Conservation (phyloP, 176 grass and related monocot genomes). For the Hordeum marinum region DNA sequence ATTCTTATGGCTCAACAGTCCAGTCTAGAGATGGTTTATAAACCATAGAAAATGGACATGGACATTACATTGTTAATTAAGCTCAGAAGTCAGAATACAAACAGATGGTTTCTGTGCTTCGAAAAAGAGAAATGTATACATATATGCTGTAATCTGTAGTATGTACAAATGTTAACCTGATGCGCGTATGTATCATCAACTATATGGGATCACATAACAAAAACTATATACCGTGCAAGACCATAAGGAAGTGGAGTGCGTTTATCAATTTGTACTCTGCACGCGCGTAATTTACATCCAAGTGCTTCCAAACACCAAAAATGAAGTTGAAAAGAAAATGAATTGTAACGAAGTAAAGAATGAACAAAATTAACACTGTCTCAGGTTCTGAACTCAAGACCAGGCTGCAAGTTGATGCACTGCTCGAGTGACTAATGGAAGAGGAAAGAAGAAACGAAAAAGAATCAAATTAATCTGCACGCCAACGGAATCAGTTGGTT, state of each 20-base stretch:
- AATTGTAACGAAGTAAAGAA: neutral
- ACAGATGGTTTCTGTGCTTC: neutral
- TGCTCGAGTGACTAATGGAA: neutral
- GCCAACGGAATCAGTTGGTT: constrained; percentile 31
- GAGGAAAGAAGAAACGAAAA: neutral
- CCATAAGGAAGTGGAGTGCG: neutral
- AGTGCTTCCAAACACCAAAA: neutral
- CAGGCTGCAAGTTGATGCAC: neutral
- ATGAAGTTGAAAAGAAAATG: neutral
- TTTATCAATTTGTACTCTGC: neutral
- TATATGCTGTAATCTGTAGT: neutral
- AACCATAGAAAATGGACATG: no score
- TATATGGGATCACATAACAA: neutral
- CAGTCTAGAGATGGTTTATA: no score
- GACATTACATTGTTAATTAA: neutral
- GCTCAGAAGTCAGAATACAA: neutral
- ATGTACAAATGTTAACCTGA: neutral
- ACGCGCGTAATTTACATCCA: neutral
- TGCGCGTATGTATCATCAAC: neutral
- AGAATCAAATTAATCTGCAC: neutral
- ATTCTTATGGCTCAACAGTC: no score
- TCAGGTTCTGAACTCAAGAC: neutral
- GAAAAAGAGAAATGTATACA: no score
- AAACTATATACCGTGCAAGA: neutral
- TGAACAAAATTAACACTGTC: neutral